Percentiles rank a stretch among this genome's conserved stretches.
Conservation (phyloP, 148 eudicot species). For the Camellia granthamiana region DNA sequence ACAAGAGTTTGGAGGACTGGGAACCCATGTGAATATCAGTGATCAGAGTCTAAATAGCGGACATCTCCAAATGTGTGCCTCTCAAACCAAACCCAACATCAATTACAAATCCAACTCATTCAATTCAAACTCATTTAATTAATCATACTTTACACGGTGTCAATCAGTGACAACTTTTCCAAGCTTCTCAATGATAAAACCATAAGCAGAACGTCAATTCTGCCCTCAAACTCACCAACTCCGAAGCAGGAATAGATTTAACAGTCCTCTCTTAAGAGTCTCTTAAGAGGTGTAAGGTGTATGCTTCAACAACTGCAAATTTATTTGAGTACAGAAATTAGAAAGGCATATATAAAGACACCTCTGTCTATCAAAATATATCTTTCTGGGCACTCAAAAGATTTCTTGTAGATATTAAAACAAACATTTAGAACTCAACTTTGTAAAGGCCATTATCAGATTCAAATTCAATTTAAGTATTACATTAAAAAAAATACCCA, state of each 20-base stretch:
- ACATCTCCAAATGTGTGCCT: background rate
- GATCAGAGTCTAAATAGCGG: background rate
- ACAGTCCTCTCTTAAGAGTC: background rate
- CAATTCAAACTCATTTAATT: background rate
- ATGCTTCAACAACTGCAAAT: background rate
- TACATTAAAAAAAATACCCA: no score
- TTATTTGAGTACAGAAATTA: background rate
- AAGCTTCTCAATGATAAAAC: no score
- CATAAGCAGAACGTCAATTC: no score
- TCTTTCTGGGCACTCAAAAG: background rate
- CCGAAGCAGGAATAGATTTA: background rate
- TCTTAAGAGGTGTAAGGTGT: no score
- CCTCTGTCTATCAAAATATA: background rate
- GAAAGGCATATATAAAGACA: background rate
- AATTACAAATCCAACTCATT: background rate
- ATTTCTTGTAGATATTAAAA: background rate
- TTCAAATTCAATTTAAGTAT: background rate
- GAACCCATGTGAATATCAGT: constrained; percentile 44
- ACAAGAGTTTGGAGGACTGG: constrained; percentile 51
- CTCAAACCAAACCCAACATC: constrained; percentile 3
- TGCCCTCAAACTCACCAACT: background rate
- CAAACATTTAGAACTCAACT: background rate
- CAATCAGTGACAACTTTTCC: background rate
- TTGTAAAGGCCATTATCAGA: background rate
- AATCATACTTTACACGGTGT: background rate